Evolutionary conservation across 176 grass and related monocot genomes (phyloP).

Genomic region (Triticum urartu): DNA sequence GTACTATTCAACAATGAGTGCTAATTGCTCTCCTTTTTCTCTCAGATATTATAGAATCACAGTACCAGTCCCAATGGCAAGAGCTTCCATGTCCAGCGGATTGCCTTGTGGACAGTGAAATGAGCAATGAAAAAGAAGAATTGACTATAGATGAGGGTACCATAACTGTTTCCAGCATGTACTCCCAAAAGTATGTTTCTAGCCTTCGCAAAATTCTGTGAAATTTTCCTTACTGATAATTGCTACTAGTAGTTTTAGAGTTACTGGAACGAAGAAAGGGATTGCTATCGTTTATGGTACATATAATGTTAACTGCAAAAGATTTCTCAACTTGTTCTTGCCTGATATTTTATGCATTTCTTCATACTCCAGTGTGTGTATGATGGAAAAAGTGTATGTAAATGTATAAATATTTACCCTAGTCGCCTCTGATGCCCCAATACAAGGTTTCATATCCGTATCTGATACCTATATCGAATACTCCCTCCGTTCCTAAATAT

Average conservation of each 20-base stretch:
- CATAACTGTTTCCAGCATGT: slow-evolving; percentile 60
- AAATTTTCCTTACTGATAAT: slow-evolving; percentile 2
- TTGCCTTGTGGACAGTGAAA: slow-evolving; percentile 42
- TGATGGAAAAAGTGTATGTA: neutral
- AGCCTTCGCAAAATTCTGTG: neutral
- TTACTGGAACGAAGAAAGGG: neutral
- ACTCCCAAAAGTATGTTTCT: slow-evolving; percentile 58
- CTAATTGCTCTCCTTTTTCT: slow-evolving; percentile 28
- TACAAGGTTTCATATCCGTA: neutral
- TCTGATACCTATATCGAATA: neutral
- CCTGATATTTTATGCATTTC: neutral
- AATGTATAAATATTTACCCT: neutral
- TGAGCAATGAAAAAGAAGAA: slow-evolving; percentile 53
- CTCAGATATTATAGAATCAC: slow-evolving; percentile 42
- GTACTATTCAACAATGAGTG: slow-evolving; percentile 5
- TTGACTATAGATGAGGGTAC: slow-evolving; percentile 74
- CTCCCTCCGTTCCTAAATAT: too few species aligned
- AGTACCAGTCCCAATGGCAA: slow-evolving; percentile 53
- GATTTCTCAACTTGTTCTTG: neutral
- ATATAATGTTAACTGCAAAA: slow-evolving; percentile 1
- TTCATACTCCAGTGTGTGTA: neutral
- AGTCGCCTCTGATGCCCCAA: neutral
- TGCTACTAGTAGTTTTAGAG: neutral
- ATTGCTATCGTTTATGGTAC: neutral
- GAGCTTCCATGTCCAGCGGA: slow-evolving; percentile 34